Evolutionary conservation across 306 rosid genomes (phyloP), one percentile per base, ranked within the genome.

Genomic region (Chamaecrista fasciculata): DNA sequence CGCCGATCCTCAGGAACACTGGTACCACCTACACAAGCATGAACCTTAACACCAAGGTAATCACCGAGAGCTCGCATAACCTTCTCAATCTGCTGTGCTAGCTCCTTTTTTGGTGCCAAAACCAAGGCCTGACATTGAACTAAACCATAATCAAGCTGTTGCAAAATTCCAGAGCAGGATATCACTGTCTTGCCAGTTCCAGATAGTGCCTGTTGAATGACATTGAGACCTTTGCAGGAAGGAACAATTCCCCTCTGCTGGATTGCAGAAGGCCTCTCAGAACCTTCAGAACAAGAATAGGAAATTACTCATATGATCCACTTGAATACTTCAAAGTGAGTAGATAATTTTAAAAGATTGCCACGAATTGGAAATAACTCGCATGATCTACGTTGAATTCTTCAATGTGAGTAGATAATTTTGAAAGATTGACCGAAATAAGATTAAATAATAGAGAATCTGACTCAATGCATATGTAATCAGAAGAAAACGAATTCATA

Each of bases 211-310:
- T 93, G 97, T 67, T 93, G 98, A 77, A 93, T 93, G 60, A 93
- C 98, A 90, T 93, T 97, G 9, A 93, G 90, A 63, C 98, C 97
- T 76, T 90, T 80, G 90, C 94, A 88, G 80, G 90, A 93, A 59
- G 98, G 98, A 83, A 93, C 98, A 69, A 93, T 90, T 69, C 97
- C 98, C 66, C 97, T 86, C 78, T 93, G 98, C 80, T 93, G 97
- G 71, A 93, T 93, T 7, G 98, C 97, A 73, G 98, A 93, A 53
- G 98, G 98, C 87, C 87, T 93, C 84, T 93, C 98, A 76, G 90
- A 90, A 75, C 97, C 98, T 93, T 66, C n/a, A 76, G 44, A 64
- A 40, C 21, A 67, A 51, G 8, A 72, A 61, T 57, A 31, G 64
- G n/a, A 62, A 19, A 40, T 55, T 4, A 76, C 24, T 59, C n/a